Base-by-base conservation (phyloP, 73 alveolate genomes). In the Paramecium octaurelia region DNA sequence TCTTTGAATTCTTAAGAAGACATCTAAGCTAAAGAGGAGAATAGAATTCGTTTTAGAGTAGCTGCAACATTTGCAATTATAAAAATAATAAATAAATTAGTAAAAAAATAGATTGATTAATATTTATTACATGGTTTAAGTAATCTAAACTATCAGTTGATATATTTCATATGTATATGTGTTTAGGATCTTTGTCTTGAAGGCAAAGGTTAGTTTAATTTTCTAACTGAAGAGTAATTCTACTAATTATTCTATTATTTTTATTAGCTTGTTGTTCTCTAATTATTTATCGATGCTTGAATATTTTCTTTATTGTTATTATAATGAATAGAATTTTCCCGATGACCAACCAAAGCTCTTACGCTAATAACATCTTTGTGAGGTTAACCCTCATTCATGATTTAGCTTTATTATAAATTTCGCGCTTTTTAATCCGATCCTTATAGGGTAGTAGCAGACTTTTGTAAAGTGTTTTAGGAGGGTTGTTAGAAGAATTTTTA, bases 311-410 rank as follows among this genome's bases (percentile, higher is more conserved):
- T 54, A 54, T 54, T 64, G 24, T 64, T 64, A 12, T 34, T 64
- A 12, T 64, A 64, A 31, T 27, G 24, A 12, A 64, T 64, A 34
- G 84, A 64, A 12, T 16, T 64, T 0, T 64, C 84, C 27, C 46
- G 8, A 64, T 64, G 84, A 12, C 84, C 84, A 64, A 64, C 44
- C 29, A 64, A 64, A 16, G 84, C 84, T 64, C 84, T 64, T 64
- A 64, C 84, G 9, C 84, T 64, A 12, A 64, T 27, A 31, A 64
- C 84, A 64, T 64, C 84, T 64, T 64, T 64, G 31, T 64, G 84
- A 64, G 84, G 84, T 20, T 23, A 8, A 24, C 84, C 84, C 12
- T 64, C 84, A 64, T 64, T 64, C 84, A 64, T 64, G 24, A 64
- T 64, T 64, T 64, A 64, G 31, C 84, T 64, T 64, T 64, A 64